Base-by-base conservation (phyloP, 2,329 filamentous ascomycete species). In the Scedosporium dehoogii region DNA sequence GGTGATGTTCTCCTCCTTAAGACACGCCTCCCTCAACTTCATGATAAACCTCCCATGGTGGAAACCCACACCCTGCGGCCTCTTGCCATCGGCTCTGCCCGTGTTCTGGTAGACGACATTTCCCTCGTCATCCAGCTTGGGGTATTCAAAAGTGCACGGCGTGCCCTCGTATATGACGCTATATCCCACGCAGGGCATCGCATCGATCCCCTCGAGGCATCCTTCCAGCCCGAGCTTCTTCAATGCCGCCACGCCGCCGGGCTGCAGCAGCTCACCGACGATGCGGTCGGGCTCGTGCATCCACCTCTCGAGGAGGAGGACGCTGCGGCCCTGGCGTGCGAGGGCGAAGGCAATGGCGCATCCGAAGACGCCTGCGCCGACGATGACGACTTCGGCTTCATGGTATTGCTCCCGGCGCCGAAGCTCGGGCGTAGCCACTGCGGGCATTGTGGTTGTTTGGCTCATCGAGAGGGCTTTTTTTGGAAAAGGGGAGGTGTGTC, bases 31-130 rank as follows among this genome's bases (percentile, higher is more conserved):
- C 64, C 94, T 85, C 67, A 99, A 78, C 71, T 90, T 87, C 75
- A 82, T 85, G 69, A 99, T 91, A 76, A 99, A 97, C 68, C 91
- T 85, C 57, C 94, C 94, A 76, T 99, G 94, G 78, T 99, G 94
- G 73, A 99, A 99, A 57, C 84, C 84, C 65, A 89, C 81, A 46
- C 94, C 94, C 70, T 91, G 82, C 65, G 80, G 76, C 67, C 78
- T 79, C 69, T 73, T 74, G 33, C 61, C 56, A 7, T 62, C 70
- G 46, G 67, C 66, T 27, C 68, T 67, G 21, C 66, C 67, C 63
- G 68, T 70, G 58, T 70, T 62, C 38, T 64, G 69, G 10, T 48
- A 55, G 25, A 71, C 66, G 44, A 80, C 74, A 44, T 74, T 68
- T 46, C 80, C 80, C 14, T 73, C 67, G 56, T 78, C 78, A 66